Conservation (phyloP, 1,139 yeast species). For the Candida mesenterica region DNA sequence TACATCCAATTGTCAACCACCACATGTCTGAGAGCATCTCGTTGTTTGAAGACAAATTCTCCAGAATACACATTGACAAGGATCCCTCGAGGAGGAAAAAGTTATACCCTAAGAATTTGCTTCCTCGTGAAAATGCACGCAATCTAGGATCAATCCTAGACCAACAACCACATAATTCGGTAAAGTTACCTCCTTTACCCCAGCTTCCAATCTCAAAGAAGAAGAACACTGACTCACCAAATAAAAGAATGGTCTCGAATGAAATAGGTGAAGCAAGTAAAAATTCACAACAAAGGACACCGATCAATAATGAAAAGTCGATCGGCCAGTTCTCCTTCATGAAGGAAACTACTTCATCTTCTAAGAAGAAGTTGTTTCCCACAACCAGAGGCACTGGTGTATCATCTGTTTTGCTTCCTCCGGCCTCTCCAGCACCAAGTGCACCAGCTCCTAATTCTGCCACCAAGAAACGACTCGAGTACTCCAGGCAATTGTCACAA, state of each 20-base stretch:
- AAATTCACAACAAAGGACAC: too few species aligned
- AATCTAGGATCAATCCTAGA: background rate
- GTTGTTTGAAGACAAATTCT: slow-evolving; percentile 27
- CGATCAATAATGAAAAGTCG: slow-evolving; percentile 8
- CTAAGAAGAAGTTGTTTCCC: slow-evolving; percentile 25
- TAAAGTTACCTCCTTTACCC: slow-evolving; percentile 9
- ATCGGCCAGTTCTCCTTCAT: slow-evolving; percentile 20
- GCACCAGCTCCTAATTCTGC: slow-evolving; percentile 7
- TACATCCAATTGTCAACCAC: too few species aligned
- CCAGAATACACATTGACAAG: slow-evolving; percentile 23
- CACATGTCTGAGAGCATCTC: slow-evolving; percentile 10
- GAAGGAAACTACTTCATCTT: slow-evolving; percentile 38
- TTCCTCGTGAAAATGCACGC: slow-evolving; percentile 16
- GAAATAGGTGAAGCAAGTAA: too few species aligned
- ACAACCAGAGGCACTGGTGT: slow-evolving; percentile 4
- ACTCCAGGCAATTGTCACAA: slow-evolving; percentile 19
- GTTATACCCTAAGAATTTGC: slow-evolving; percentile 22
- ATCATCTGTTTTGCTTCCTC: slow-evolving; percentile 1
- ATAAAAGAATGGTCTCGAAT: slow-evolving; percentile 6
- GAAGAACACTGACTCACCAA: slow-evolving; percentile 4
- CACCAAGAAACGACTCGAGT: slow-evolving; percentile 19
- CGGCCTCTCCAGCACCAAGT: slow-evolving; percentile 2
- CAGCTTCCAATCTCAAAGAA: slow-evolving; percentile 6
- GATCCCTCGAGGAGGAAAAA: slow-evolving; percentile 23
- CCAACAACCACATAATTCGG: background rate